These are phyloP conservation scores for Allantophomopsis cytisporea DNA, from an alignment of 2,329 filamentous ascomycete species.

Conservation along the genomic window DNA sequence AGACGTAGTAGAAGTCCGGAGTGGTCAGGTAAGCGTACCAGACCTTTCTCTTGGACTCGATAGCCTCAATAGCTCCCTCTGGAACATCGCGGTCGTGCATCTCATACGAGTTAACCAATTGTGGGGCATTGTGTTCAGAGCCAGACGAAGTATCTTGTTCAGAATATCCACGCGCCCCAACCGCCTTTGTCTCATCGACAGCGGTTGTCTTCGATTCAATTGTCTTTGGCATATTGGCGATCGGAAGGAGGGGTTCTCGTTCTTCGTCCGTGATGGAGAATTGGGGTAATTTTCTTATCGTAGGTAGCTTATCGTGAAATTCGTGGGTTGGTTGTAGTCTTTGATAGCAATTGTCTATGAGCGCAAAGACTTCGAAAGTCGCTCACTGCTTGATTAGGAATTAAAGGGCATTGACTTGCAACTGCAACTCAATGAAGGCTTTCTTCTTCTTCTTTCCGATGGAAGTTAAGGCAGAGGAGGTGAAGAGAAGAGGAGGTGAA, in stretches of 20 bases:
- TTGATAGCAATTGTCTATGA: slow-evolving; percentile 13
- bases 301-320: too few species aligned
- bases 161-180: slow-evolving; percentile 2
- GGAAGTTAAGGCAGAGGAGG: too few species aligned
- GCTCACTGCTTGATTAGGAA: slow-evolving; percentile 11
- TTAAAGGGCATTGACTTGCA: slow-evolving; percentile 1
- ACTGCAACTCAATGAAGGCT: not conserved
- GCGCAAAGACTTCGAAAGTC: slow-evolving; percentile 21
- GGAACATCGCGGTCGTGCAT: slow-evolving; percentile 9
- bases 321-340: slow-evolving; percentile 11
- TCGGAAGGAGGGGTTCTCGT: too few species aligned
- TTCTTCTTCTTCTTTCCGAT: not conserved
- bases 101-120: slow-evolving; percentile 1
- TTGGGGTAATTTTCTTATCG: too few species aligned
- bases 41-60: slow-evolving; percentile 37
- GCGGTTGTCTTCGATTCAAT: not conserved
- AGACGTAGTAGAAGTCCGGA: slow-evolving; percentile 75
- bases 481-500: too few species aligned
- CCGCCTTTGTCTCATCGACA: slow-evolving; percentile 1
- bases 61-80: slow-evolving; percentile 34
- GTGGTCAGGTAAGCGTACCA: slow-evolving; percentile 72
- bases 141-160: slow-evolving; percentile 4
- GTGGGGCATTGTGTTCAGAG: slow-evolving; percentile 7
- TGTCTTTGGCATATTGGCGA: too few species aligned
- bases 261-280: too few species aligned